Evolutionary conservation across 768 basidiomycete genomes (phyloP).

Genomic region (Collybia nuda): DNA sequence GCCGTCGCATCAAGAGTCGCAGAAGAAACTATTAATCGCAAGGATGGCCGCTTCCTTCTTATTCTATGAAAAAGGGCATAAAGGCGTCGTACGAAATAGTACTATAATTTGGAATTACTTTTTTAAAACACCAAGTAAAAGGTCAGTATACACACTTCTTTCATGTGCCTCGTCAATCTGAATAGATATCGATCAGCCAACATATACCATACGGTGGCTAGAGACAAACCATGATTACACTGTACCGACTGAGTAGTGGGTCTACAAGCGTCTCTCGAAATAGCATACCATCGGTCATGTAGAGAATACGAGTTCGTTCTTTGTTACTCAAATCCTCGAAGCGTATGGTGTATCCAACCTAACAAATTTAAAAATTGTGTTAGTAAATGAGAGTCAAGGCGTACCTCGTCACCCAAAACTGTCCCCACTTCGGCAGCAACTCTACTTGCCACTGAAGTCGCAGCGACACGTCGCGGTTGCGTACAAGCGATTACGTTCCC

Average conservation of each 20-base stretch:
- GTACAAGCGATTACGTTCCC: conserved; percentile 90
- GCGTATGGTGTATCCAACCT: conserved; percentile 98
- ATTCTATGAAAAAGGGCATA: conserved; percentile 54
- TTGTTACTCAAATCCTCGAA: conserved; percentile 93
- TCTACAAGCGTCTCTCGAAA: conserved; percentile 93
- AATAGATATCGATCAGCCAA: background rate
- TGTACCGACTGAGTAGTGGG: conserved; percentile 88
- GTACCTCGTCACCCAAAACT: conserved; percentile 84
- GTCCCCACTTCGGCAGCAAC: conserved; percentile 93
- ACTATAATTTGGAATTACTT: conserved; percentile 55
- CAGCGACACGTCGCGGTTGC: conserved; percentile 90
- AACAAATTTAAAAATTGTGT: background rate
- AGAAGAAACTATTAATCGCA: conserved; percentile 91
- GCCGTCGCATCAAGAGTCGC: conserved; percentile 93
- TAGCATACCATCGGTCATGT: conserved; percentile 98
- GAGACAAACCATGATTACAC: conserved; percentile 82
- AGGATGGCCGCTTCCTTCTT: conserved; percentile 83
- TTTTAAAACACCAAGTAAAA: conserved; percentile 88
- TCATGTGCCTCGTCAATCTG: conserved; percentile 99
- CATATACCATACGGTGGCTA: background rate
- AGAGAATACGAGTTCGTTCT: conserved; percentile 84
- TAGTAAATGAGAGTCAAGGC: conserved; percentile 21
- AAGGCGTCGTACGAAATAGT: background rate
- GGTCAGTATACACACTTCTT: conserved; percentile 92
- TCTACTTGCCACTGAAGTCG: conserved; percentile 88